Base-by-base conservation (phyloP, 2,329 filamentous ascomycete species). In the Botrytis deweyae region DNA sequence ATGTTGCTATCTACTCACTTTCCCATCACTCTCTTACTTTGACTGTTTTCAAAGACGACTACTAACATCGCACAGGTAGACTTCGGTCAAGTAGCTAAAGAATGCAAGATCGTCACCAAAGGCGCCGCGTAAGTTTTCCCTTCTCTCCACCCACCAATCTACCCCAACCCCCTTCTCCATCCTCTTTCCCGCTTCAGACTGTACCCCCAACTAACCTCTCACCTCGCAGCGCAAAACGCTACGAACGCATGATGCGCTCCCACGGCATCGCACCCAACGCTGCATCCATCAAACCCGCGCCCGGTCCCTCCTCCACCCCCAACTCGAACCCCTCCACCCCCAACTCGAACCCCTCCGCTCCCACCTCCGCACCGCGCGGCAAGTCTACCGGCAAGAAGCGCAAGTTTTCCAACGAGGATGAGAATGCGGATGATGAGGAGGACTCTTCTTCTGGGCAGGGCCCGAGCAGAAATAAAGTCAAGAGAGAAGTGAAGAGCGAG, bases 181-280 rank as follows among this genome's bases (percentile, higher is more conserved):
- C 7, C 3, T 16, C 22, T 18, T 65, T 36, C 5, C 42, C 20
- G 6, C 25, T 10, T 9, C 10, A 29, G 22, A 6, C 42, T 22
- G 64, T 18, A 44, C 25, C 18, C 22, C 7, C 33, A 16, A 29
- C 44, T 64, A 29, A 71, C 25, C 3, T 29, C 44, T 9, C 1
- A 55, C n/a, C 46, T 33, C 55, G 73, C 78, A 92, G 91, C 1
- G 87, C 89, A 76, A 92, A 92, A 82, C 85, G 90, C 77, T 92
- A 91, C 78, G 89, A 91, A 81, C 87, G 90, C 46, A 85, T 93
- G 79, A 84, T 91, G 82, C 90, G 90, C 80, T 82, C 86, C 14
- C 84, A 90, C 76, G 85, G 85, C 40, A 87, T 90, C 72, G 69
- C 77, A 16, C 69, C 79, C 68, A 79, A 78, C 67, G 78, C 76